phyloP scores from a whole-genome alignment of 768 basidiomycete species.

The Rhodosporidiobolus sp. region DNA sequence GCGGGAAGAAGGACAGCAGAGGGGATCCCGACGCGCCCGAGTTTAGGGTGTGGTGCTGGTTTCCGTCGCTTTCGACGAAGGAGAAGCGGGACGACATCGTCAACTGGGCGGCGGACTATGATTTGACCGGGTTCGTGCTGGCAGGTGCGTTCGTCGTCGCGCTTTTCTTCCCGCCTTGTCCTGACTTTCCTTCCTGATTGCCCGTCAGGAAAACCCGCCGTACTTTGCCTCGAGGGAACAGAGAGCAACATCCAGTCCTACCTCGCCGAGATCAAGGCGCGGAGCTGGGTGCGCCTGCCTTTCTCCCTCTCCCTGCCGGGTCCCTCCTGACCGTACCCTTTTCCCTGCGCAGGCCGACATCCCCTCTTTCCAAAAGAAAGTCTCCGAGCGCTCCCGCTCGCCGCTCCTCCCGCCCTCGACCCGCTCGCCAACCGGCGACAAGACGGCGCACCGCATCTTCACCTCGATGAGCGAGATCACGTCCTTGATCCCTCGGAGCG shows the following conservation, averaged over 20 bases:
- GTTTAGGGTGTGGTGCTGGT: constrained; percentile 50
- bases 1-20: not conserved
- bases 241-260: constrained; percentile 45
- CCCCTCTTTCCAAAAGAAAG: constrained; percentile 52
- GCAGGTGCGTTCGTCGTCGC: constrained; percentile 36
- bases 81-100: constrained; percentile 50
- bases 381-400: constrained; percentile 49
- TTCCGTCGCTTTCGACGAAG: constrained; percentile 48
- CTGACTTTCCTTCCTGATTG: not conserved
- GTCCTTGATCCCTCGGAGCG: constrained; percentile 46
- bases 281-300: constrained; percentile 12
- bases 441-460: constrained; percentile 42
- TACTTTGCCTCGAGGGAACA: constrained; percentile 50
- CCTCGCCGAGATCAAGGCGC: constrained; percentile 50
- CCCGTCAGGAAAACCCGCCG: constrained; percentile 50
- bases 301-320: not conserved
- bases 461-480: constrained; percentile 49
- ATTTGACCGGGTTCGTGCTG: constrained; percentile 50
- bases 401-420: not conserved
- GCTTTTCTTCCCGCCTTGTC: not conserved
- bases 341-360: constrained; percentile 49
- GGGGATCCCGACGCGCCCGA: constrained; percentile 32
- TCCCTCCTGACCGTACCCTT: not conserved
- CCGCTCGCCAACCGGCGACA: not conserved
- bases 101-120: constrained; percentile 46